Evolutionary conservation across 768 basidiomycete species (phyloP).

Genomic region (Postia placenta): DNA sequence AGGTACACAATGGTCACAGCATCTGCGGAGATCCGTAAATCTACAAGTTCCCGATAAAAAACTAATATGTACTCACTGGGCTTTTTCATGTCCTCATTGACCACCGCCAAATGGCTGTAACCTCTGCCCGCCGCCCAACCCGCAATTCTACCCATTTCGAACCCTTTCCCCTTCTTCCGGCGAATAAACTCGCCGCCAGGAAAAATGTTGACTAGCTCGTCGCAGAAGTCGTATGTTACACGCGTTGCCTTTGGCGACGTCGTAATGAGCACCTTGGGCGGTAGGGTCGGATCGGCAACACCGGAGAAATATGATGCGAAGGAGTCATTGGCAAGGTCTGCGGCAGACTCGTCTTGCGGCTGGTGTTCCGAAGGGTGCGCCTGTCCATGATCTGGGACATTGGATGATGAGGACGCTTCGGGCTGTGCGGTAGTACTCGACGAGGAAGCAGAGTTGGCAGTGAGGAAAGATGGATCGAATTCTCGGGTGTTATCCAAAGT

Average conservation of each 20-base stretch:
- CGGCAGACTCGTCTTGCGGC: conserved; percentile 50
- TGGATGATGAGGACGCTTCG: conserved; percentile 26
- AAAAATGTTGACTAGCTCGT: conserved; percentile 83
- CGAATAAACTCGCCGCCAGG: conserved; percentile 89
- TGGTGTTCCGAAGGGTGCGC: conserved; percentile 21
- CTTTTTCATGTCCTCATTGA: conserved; percentile 93
- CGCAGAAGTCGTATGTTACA: conserved; percentile 86
- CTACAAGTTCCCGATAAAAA: conserved; percentile 10
- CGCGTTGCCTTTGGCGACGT: conserved; percentile 88
- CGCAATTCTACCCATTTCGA: conserved; percentile 86
- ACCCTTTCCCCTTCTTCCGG: conserved; percentile 84
- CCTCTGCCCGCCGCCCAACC: conserved; percentile 89
- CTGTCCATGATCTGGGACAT: conserved; percentile 16
- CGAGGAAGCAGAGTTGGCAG: conserved; percentile 39
- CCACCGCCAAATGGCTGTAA: conserved; percentile 84
- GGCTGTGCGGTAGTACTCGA: conserved; percentile 13
- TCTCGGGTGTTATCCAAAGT: conserved; percentile 94
- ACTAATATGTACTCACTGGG: conserved; percentile 57
- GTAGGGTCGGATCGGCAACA: conserved; percentile 58
- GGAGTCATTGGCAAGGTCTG: conserved; percentile 67
- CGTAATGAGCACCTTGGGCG: conserved; percentile 86
- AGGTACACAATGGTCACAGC: conserved; percentile 89
- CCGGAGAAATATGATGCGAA: conserved; percentile 75
- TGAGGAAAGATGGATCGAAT: conserved; percentile 64
- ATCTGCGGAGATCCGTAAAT: conserved; percentile 41